These are phyloP conservation scores for Leccinum longicurvipes DNA, from an alignment of 768 basidiomycete genomes.

Conservation along the genomic window DNA sequence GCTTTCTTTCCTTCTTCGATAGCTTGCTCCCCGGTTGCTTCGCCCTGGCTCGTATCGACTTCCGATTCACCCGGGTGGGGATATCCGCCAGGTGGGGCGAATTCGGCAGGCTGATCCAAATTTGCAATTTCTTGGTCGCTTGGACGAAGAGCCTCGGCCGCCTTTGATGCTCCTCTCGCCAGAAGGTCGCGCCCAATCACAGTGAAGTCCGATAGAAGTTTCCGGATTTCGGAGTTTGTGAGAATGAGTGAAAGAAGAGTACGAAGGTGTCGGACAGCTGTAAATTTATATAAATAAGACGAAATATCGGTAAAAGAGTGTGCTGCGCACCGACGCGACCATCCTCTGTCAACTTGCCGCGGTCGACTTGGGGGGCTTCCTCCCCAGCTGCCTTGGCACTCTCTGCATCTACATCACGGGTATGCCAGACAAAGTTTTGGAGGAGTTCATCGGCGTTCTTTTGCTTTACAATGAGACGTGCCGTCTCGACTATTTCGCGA, in stretches of 20 bases:
- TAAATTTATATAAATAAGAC: slow-evolving; percentile 11
- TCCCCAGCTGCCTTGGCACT: slow-evolving; percentile 41
- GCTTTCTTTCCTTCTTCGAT: slow-evolving; percentile 15
- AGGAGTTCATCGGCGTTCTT: slow-evolving; percentile 92
- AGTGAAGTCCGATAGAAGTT: slow-evolving; percentile 77
- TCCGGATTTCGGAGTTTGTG: slow-evolving; percentile 92
- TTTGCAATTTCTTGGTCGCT: slow-evolving; percentile 53
- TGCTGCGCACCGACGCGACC: slow-evolving; percentile 52
- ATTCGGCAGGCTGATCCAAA: slow-evolving; percentile 56
- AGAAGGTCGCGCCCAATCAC: slow-evolving; percentile 82
- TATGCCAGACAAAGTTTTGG: slow-evolving; percentile 88
- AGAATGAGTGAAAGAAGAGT: slow-evolving; percentile 82
- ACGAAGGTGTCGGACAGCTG: slow-evolving; percentile 82
- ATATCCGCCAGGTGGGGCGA: slow-evolving; percentile 49
- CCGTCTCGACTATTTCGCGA: slow-evolving; percentile 77
- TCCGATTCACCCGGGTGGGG: slow-evolving; percentile 40
- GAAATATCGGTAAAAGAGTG: neutral
- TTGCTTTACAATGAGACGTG: slow-evolving; percentile 63
- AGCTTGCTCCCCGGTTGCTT: slow-evolving; percentile 27
- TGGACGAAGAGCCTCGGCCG: slow-evolving; percentile 68
- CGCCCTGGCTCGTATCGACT: slow-evolving; percentile 31
- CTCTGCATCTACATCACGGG: slow-evolving; percentile 43
- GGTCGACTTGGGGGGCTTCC: slow-evolving; percentile 47
- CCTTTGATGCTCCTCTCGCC: slow-evolving; percentile 67
- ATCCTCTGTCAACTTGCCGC: slow-evolving; percentile 55